These are phyloP conservation scores for Orbilia blumenaviensis DNA, from an alignment of 2,329 filamentous ascomycete genomes.

Conservation along the genomic window DNA sequence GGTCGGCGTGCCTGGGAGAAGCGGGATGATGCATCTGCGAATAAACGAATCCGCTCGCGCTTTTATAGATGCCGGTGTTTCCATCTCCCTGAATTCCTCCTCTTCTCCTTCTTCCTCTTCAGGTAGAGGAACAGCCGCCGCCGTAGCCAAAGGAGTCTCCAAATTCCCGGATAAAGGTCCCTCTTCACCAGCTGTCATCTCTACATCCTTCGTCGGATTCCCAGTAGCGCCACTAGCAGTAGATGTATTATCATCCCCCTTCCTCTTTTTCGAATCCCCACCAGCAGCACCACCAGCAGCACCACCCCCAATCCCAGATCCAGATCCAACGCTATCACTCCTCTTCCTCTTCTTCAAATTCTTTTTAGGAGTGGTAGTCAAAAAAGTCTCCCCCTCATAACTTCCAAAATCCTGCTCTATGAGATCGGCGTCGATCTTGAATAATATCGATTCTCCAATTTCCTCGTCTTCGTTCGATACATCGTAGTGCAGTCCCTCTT, in stretches of 20 bases:
- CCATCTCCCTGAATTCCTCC: conserved; percentile 68
- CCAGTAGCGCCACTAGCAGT: not conserved
- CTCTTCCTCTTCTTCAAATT: conserved; percentile 57
- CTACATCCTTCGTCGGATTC: conserved; percentile 13
- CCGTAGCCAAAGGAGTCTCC: not conserved
- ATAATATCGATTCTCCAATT: conserved; percentile 10
- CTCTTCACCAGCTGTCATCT: conserved; percentile 35
- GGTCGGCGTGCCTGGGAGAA: conserved; percentile 59
- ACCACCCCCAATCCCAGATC: conserved; percentile 42
- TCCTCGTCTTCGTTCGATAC: conserved; percentile 1
- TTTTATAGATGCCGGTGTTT: conserved; percentile 74
- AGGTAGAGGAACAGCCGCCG: not conserved
- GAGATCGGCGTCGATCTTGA: conserved; percentile 62
- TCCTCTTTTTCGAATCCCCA: conserved; percentile 47
- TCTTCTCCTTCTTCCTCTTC: conserved; percentile 60
- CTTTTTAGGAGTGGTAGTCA: conserved; percentile 33
- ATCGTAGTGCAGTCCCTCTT: not conserved
- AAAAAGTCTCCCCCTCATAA: conserved; percentile 72
- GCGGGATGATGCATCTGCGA: conserved; percentile 69
- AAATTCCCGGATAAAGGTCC: not conserved
- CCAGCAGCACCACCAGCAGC: not conserved
- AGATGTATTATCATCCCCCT: conserved; percentile 47
- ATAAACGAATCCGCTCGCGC: conserved; percentile 73
- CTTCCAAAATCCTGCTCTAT: conserved; percentile 79
- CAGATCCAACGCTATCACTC: conserved; percentile 60